phyloP scores from a whole-genome alignment of 345 rosid genomes.

The Sisymbrium irio region DNA sequence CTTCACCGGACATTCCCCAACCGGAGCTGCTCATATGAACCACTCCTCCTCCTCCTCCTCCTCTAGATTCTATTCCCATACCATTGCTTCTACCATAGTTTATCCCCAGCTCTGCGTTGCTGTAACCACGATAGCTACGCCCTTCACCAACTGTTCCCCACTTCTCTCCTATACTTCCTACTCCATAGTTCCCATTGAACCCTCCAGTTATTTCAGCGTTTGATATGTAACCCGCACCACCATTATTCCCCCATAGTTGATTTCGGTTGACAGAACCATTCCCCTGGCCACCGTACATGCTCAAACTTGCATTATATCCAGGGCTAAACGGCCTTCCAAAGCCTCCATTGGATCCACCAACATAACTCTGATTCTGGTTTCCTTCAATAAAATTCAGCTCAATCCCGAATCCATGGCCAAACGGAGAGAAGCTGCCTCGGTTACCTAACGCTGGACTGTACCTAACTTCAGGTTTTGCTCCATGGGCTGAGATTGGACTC shows the following conservation, averaged over 20 bases:
- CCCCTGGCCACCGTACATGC: not conserved
- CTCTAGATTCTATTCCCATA: constrained; percentile 4
- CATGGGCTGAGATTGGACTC: not conserved
- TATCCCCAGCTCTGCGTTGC: not conserved
- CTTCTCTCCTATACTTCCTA: constrained; percentile 4
- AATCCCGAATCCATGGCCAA: not conserved
- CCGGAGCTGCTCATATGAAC: not conserved
- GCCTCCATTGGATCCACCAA: not conserved
- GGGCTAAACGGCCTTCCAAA: not conserved
- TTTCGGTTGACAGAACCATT: not conserved
- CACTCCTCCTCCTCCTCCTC: not conserved
- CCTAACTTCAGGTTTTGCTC: not conserved
- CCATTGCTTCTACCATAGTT: not conserved
- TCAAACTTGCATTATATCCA: constrained; percentile 2
- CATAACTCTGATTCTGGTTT: not conserved
- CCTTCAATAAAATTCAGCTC: not conserved
- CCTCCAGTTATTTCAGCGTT: not conserved
- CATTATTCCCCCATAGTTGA: constrained; percentile 4
- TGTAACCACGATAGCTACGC: not conserved
- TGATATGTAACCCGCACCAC: not conserved
- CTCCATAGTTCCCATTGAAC: not conserved
- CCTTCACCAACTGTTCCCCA: constrained; percentile 17
- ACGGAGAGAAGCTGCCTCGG: not conserved
- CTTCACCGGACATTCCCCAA: constrained; percentile 1
- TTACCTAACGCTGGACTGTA: not conserved